These are phyloP conservation scores for Schizochytrium sp. DNA, from an alignment of 108 stramenopile species.

Conservation along the genomic window DNA sequence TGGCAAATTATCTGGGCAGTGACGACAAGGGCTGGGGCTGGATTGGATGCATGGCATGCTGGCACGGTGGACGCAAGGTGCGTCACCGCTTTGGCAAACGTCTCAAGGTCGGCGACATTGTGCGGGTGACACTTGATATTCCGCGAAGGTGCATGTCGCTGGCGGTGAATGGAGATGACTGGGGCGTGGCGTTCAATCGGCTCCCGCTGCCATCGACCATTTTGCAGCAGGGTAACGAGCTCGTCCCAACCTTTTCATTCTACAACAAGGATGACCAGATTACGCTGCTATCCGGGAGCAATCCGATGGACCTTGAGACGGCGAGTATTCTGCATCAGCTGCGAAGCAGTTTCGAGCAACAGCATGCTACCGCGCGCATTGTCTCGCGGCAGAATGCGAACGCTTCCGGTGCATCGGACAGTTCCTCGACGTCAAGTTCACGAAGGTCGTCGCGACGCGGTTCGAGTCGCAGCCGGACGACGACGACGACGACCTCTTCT, in stretches of 20 bases:
- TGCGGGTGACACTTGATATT: not conserved
- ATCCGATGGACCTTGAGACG: not conserved
- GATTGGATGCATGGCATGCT: constrained; percentile 16
- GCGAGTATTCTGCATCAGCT: constrained; percentile 1
- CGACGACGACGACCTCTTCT: not conserved
- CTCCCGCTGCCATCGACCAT: not conserved
- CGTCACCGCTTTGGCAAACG: constrained; percentile 17
- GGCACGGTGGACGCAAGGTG: constrained; percentile 2
- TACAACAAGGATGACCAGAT: constrained; percentile 20
- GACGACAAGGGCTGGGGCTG: constrained; percentile 19
- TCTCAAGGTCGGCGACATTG: not conserved
- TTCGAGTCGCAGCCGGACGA: not conserved
- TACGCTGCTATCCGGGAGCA: not conserved
- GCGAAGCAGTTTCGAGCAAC: constrained; percentile 11
- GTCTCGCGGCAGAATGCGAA: not conserved
- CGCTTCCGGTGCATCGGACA: not conserved
- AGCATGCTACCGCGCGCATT: not conserved
- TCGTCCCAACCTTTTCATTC: not conserved
- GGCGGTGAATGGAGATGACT: not conserved
- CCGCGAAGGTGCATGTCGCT: constrained; percentile 1
- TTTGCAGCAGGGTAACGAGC: not conserved
- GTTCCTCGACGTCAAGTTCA: not conserved
- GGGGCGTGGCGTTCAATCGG: constrained; percentile 1
- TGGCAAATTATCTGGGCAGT: not conserved
- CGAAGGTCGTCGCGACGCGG: not conserved